Percentiles rank a stretch among this genome's conserved stretches.
Evolutionary conservation across 495 filamentous ascomycete genomes (phyloP).

Genomic region (Friedmanniomyces simplex): DNA sequence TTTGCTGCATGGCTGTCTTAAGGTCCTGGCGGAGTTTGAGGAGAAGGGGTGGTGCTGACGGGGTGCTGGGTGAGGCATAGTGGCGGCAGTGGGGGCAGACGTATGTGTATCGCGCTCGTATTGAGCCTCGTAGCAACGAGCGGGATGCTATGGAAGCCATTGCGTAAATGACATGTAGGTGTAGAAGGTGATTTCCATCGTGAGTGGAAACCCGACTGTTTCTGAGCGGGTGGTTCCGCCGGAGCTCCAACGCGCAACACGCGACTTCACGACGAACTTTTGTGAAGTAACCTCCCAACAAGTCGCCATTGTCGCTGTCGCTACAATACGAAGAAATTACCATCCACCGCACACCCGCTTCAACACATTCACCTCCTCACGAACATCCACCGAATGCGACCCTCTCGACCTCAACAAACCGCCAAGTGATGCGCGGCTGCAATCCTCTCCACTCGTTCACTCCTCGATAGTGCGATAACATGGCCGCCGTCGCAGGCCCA

Average conservation of each 20-base stretch:
- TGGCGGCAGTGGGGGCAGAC: conserved; percentile 22
- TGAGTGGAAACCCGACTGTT: no score
- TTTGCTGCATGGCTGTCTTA: conserved; percentile 52
- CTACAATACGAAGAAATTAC: not conserved
- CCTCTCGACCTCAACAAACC: not conserved
- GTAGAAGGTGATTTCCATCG: not conserved
- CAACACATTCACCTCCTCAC: not conserved
- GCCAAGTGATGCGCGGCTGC: conserved; percentile 11
- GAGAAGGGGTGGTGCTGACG: conserved; percentile 30
- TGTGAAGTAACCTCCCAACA: no score
- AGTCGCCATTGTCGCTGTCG: not conserved
- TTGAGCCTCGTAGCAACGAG: conserved; percentile 35
- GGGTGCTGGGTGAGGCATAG: conserved; percentile 15
- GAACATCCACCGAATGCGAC: not conserved
- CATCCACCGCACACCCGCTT: not conserved
- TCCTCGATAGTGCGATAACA: not conserved
- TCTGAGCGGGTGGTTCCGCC: no score
- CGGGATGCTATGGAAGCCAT: conserved; percentile 16
- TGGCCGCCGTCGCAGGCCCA: conserved; percentile 20
- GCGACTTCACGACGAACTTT: not conserved
- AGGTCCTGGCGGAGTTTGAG: conserved; percentile 46
- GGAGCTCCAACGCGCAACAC: not conserved
- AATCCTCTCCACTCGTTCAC: not conserved
- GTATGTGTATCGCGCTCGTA: not conserved
- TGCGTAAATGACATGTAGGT: not conserved